Base-by-base conservation (phyloP, 202 grass and related monocot genomes). In the Schoenoplectus triqueter region DNA sequence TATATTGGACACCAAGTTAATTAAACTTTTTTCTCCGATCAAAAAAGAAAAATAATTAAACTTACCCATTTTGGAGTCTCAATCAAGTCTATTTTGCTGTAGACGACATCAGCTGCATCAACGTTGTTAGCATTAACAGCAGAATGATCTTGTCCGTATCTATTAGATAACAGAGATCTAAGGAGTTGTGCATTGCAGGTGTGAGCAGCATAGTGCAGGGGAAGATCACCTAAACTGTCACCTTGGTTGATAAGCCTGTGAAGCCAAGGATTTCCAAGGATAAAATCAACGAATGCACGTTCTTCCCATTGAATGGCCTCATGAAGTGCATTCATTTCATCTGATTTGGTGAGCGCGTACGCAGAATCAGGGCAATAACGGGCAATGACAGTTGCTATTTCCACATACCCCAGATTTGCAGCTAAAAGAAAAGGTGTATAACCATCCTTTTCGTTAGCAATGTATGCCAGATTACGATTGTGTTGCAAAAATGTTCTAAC, bases 1-100 rank as follows among this genome's bases (percentile, higher is more conserved):
- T 57, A 15, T 13, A 3, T 4, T 57, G 54, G 5, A 57, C 14
- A 13, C 54, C 11, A 57, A 57, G 54, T 10, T 66, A 44, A 9
- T 6, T 54, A 52, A 66, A 19, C 14, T 0, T 83, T 31, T 31
- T 31, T 31, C 31, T 31, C 31, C 31, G 31, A 31, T 31, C 31
- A 31, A 31, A 31, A 31, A 31, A 31, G 31, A 31, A 31, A 52
- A 63, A n/a, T 66, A 44, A 9, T 6, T 54, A 52, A 66, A 19
- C 14, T 0, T 83, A 83, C 80, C 80, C 80, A 83, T 14, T 70
- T 63, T 50, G 48, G 65, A 7, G 80, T 65, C 21, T 83, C 65
- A 6, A 48, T 22, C 10, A 19, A 44, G 17, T 83, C 57, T 17
- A 6, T 69, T 51, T 47, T 69, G 31, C 45, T 15, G 20, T 9